Evolutionary conservation across 176 grass and related monocot genomes (phyloP).

Genomic region (Triticum monococcum): DNA sequence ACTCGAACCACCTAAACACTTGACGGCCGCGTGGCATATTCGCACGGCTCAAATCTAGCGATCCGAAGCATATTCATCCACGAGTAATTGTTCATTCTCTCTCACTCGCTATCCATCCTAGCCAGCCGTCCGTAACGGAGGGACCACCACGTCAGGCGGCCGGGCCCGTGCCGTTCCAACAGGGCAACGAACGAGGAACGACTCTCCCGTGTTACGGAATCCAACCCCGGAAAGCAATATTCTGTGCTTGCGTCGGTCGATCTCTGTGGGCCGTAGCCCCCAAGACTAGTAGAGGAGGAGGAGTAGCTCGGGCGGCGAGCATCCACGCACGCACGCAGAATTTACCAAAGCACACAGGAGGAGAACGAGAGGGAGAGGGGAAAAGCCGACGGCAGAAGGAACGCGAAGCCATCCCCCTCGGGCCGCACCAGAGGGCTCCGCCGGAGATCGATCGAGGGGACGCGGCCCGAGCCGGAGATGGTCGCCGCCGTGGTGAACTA

Average conservation of each 20-base stretch:
- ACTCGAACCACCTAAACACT: not conserved
- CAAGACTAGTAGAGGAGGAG: not conserved
- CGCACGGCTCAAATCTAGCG: not conserved
- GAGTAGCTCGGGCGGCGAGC: not conserved
- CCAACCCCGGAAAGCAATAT: not conserved
- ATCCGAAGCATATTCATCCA: not conserved
- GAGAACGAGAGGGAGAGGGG: not conserved
- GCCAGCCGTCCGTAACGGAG: not conserved
- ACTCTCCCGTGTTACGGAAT: not conserved
- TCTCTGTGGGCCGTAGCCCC: not conserved
- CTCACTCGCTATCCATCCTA: no score
- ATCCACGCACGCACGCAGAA: not conserved
- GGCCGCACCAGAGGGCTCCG: not conserved
- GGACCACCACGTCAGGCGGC: not conserved
- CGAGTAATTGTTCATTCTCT: no score
- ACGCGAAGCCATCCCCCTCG: not conserved
- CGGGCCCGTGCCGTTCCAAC: not conserved
- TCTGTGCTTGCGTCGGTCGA: not conserved
- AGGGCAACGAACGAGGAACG: not conserved
- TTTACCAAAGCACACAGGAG: not conserved
- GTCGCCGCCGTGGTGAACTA: slow-evolving; percentile 44
- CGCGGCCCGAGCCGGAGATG: not conserved
- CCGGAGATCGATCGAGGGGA: not conserved
- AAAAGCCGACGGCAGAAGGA: not conserved
- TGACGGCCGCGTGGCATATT: not conserved